Base-by-base conservation (phyloP, 2,329 filamentous ascomycete species). In the Epichloe sibirici region DNA sequence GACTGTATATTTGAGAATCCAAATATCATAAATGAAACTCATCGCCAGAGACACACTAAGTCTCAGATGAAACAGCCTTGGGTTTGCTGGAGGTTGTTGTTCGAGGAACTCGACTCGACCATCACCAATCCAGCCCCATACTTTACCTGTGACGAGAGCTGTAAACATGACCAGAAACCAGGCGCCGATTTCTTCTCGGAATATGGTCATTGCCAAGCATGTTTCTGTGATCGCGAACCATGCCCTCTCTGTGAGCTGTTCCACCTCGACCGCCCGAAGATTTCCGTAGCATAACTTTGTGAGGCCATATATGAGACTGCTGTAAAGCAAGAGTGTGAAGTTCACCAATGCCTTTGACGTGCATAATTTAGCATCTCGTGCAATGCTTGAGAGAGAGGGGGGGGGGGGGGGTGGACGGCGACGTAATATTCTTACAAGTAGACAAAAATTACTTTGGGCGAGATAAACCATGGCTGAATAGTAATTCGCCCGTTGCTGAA, bases 191-290 rank as follows among this genome's bases (percentile, higher is more conserved):
- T 97, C 90, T 57, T 96, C 93, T 45, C 93, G 79, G 69, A 98
- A 97, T 58, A 95, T 95, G 34, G 93, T 96, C 91, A 98, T 97
- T 34, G 93, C 93, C 57, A 98, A 76, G 64, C 90, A 88, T 57
- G 93, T 98, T 72, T 98, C 93, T 46, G 91, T 95, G 42, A 97
- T 88, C 40, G 93, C 91, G 65, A 96, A 96, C 94, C 94, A 98
- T 48, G 88, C 90, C 69, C 91, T 91, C 69, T 98, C 93, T 65
- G 95, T 96, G 13, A 98, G 80, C 67, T 97, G 91, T 69, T 98
- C 94, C 62, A 93, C 87, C 73, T 98, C 93, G 73, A 95, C 88
- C 28, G 90, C 86, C 59, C 94, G 89, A 23, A 98, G 80, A 17
- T 82, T 84, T 55, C 93, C 93, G 64, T 91, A 98, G 65, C 94